Conservation (phyloP, 2,329 filamentous ascomycete genomes). For the Ascochyta koolunga region DNA sequence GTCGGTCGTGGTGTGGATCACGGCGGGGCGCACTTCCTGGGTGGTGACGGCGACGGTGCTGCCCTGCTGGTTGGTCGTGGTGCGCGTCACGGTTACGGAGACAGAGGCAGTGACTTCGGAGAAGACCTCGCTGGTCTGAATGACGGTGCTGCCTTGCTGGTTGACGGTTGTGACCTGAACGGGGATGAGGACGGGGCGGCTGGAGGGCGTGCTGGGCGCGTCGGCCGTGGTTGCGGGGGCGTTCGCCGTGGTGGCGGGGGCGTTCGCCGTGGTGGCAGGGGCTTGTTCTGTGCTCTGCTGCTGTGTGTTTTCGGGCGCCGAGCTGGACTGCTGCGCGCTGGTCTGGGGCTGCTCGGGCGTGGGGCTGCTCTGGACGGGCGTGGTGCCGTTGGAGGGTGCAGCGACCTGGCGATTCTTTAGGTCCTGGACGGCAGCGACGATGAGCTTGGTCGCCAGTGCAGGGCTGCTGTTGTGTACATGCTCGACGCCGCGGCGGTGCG, state of each 20-base stretch:
- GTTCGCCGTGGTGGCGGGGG: neutral
- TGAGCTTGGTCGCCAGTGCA: constrained; percentile 65
- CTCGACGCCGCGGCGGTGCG: constrained; percentile 68
- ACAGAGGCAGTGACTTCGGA: constrained; percentile 49
- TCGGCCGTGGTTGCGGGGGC: constrained; percentile 8
- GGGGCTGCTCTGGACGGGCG: constrained; percentile 11
- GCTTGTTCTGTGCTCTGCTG: neutral
- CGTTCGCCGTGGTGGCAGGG: neutral
- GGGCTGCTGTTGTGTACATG: constrained; percentile 67
- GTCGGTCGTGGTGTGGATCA: constrained; percentile 49
- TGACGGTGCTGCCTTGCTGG: constrained; percentile 40
- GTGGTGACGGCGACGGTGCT: constrained; percentile 38
- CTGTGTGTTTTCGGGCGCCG: constrained; percentile 7
- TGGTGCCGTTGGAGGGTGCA: constrained; percentile 35
- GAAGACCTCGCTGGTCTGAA: constrained; percentile 50
- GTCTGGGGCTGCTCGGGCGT: constrained; percentile 16
- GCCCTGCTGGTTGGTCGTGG: constrained; percentile 49
- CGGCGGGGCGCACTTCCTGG: constrained; percentile 47
- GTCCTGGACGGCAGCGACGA: constrained; percentile 65
- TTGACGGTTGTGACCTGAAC: constrained; percentile 50
- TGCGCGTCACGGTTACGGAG: constrained; percentile 42
- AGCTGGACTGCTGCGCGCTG: constrained; percentile 9
- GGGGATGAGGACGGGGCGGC: constrained; percentile 43
- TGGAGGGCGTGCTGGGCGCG: constrained; percentile 11
- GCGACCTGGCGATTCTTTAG: constrained; percentile 50